Evolutionary conservation across 208 protist species (phyloP), one percentile per base, ranked within the genome.

Genomic region (Crithidia acanthocephali): DNA sequence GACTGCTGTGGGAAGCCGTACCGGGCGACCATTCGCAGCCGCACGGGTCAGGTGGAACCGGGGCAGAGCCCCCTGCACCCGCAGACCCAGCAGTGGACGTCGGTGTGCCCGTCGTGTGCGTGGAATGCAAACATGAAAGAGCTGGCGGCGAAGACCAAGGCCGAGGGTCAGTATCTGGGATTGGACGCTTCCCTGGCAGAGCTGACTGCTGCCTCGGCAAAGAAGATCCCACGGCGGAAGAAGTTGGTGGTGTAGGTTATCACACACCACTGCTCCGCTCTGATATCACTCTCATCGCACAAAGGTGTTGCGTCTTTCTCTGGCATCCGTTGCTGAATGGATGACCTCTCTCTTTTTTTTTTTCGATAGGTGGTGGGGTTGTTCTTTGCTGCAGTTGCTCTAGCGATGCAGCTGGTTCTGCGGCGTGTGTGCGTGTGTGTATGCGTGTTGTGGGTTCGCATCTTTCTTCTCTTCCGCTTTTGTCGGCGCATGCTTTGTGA

Each of bases 1-100:
- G 40, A 52, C 22, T 32, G 62, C 33, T 96, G 91, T 51, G 83
- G 84, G 30, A 57, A 74, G 68, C 37, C 68, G 44, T 94, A 93
- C 75, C 74, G 79, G 9, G 84, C 87, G 25, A 83, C 85, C 0
- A 88, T 94, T 37, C 87, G 91, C 22, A 91, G 86, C 32, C 88
- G 91, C 61, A 93, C 87, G 0, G 91, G 91, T 0, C 13, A 25
- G 3, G 82, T 94, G n/a, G 87, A 93, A 68, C 32, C 27, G 6
- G 91, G 89, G 7, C 88, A 94, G 59, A 74, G 76, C 22, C 68
- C 81, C 18, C 59, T 93, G 63, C 86, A 94, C 72, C 87, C 85
- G 13, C 59, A 84, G 13, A 76, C 80, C 16, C 50, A 62, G 20
- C 37, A 48, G 55, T 94, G 87, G 87, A 76, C 76, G 13, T 79